phyloP scores from a whole-genome alignment of 352 stramenopile genomes.

The Phytopythium mirpurense region DNA sequence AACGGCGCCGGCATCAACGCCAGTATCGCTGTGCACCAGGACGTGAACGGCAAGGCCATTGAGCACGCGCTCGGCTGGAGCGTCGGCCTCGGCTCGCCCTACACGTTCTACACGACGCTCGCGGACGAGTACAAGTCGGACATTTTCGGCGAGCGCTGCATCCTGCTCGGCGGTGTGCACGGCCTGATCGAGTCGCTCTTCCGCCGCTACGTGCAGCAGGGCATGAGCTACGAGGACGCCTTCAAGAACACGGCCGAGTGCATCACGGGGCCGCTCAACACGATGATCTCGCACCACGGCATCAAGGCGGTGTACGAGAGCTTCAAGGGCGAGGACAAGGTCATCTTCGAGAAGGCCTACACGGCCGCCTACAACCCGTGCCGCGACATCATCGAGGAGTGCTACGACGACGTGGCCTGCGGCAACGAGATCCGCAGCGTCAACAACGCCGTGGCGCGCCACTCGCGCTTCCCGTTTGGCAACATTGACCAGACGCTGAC shows the following conservation, averaged over 20 bases:
- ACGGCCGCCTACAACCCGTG: constrained; percentile 93
- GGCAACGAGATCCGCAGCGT: constrained; percentile 98
- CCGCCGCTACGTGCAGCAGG: constrained; percentile 93
- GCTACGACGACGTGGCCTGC: constrained; percentile 97
- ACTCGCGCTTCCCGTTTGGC: constrained; percentile 93
- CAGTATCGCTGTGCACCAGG: constrained; percentile 95
- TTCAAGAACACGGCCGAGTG: constrained; percentile 96
- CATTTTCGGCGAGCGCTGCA: constrained; percentile 97
- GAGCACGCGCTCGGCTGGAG: constrained; percentile 97
- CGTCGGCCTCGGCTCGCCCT: constrained; percentile 95
- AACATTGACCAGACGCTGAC: constrained; percentile 98
- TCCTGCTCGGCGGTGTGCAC: constrained; percentile 96
- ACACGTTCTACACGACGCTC: constrained; percentile 97
- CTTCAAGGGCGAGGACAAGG: constrained; percentile 92
- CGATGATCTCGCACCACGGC: constrained; percentile 96
- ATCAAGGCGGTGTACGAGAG: constrained; percentile 96
- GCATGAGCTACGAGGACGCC: constrained; percentile 92
- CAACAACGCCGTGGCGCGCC: constrained; percentile 95
- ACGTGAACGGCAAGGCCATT: constrained; percentile 90
- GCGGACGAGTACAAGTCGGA: constrained; percentile 97
- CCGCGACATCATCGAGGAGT: constrained; percentile 98
- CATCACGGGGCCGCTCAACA: constrained; percentile 97
- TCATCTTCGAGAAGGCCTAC: constrained; percentile 94
- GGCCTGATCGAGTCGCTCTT: constrained; percentile 97
- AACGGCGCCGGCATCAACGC: constrained; percentile 98